These are phyloP conservation scores for Cairneyella variabilis DNA, from an alignment of 495 filamentous ascomycete genomes.

Conservation along the genomic window DNA sequence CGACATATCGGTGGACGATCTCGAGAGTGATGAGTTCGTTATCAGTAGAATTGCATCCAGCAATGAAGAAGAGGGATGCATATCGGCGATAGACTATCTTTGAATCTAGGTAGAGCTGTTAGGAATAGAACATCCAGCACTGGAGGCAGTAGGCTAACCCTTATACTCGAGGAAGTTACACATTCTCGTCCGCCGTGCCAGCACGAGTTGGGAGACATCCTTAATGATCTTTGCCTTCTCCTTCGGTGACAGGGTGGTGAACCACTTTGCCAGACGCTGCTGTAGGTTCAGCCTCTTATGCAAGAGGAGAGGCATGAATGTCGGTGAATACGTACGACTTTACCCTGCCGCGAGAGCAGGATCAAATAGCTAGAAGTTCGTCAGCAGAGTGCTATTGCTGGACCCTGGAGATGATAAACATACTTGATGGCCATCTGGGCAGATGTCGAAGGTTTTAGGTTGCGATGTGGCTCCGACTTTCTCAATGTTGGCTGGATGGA, in stretches of 20 bases:
- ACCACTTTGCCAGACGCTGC: constrained; percentile 98
- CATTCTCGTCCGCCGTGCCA: constrained; percentile 94
- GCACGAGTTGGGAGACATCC: constrained; percentile 96
- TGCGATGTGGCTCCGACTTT: too few relatives aligned
- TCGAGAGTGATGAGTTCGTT: constrained; percentile 98
- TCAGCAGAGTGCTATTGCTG: too few relatives aligned
- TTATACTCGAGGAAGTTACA: constrained; percentile 99
- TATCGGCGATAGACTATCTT: constrained; percentile 99
- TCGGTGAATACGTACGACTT: constrained; percentile 74
- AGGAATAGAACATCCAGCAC: constrained; percentile 5
- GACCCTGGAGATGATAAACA: too few relatives aligned
- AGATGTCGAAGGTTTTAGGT: background rate
- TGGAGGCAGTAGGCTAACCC: constrained; percentile 47
- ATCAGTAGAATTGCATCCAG: constrained; percentile 88
- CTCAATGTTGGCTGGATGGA: too few relatives aligned
- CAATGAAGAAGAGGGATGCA: constrained; percentile 98
- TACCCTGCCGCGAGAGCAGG: constrained; percentile 94
- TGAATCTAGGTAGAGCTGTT: constrained; percentile 57
- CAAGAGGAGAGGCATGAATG: constrained; percentile 4
- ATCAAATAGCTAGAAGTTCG: constrained; percentile 77
- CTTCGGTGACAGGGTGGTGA: constrained; percentile 94
- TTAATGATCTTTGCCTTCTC: constrained; percentile 99
- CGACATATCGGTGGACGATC: constrained; percentile 97
- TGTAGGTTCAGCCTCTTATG: constrained; percentile 31
- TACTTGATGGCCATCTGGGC: constrained; percentile 59